phyloP scores from a whole-genome alignment of 257 asterid species.

The Verbena officinalis region DNA sequence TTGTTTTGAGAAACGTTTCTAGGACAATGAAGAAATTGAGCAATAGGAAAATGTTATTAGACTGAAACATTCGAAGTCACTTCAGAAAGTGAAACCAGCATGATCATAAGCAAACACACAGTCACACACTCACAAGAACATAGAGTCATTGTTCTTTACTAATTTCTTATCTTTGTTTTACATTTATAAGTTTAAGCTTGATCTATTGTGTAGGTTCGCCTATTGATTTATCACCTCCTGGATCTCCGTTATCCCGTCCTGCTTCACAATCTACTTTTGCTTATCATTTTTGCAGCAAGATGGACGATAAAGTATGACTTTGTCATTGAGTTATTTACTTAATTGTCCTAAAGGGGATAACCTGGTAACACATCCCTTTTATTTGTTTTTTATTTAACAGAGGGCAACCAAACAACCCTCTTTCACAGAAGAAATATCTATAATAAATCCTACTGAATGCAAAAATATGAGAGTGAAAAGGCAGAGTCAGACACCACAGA shows the following conservation, averaged over 20 bases:
- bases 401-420: constrained; percentile 24
- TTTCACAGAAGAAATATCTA: constrained; percentile 47
- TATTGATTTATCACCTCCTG: constrained; percentile 36
- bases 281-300: constrained; percentile 34
- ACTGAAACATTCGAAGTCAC: neutral
- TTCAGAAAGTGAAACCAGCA: neutral
- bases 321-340: constrained; percentile 31
- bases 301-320: constrained; percentile 51
- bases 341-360: constrained; percentile 28
- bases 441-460: constrained; percentile 36
- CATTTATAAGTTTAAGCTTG: constrained; percentile 22
- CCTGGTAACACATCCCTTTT: constrained; percentile 26
- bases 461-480: constrained; percentile 30
- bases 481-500: constrained; percentile 33
- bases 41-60: neutral
- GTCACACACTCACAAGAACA: no score
- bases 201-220: constrained; percentile 44
- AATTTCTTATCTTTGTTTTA: constrained; percentile 13
- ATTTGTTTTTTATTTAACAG: constrained; percentile 43
- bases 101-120: no score
- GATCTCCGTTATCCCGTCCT: constrained; percentile 39
- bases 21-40: neutral
- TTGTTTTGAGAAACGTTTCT: neutral
- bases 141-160: constrained; percentile 1
- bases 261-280: constrained; percentile 39